Percentiles rank a stretch among this genome's conserved stretches.
These are phyloP conservation scores for Aspergillus sp. DNA, from an alignment of 2,329 filamentous ascomycete genomes.

Conservation along the genomic window DNA sequence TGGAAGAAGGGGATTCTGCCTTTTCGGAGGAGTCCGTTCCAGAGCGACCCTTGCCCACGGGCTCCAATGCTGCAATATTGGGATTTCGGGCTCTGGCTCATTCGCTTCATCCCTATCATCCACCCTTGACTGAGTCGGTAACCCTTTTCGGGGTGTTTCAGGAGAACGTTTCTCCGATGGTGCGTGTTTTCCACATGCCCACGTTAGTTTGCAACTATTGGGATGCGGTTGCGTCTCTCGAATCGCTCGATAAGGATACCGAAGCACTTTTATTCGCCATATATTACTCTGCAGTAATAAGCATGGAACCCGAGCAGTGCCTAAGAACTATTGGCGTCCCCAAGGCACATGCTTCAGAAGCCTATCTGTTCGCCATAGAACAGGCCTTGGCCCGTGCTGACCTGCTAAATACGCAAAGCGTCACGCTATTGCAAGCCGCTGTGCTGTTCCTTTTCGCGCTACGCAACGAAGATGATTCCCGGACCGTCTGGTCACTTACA, in stretches of 20 bases:
- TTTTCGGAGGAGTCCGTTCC: conserved; percentile 47
- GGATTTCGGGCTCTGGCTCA: conserved; percentile 56
- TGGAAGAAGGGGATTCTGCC: conserved; percentile 38
- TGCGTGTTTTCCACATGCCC: conserved; percentile 58
- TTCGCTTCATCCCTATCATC: conserved; percentile 56
- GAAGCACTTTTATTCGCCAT: conserved; percentile 61
- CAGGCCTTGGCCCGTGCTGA: conserved; percentile 61
- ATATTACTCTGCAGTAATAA: conserved; percentile 59
- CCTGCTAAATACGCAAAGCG: conserved; percentile 59
- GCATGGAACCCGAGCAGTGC: conserved; percentile 52
- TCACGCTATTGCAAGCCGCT: conserved; percentile 59
- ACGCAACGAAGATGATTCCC: conserved; percentile 27
- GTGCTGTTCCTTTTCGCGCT: conserved; percentile 58
- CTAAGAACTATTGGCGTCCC: conserved; percentile 47
- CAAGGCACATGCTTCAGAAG: conserved; percentile 47
- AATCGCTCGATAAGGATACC: conserved; percentile 50
- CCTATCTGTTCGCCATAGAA: conserved; percentile 60
- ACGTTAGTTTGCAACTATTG: conserved; percentile 50
- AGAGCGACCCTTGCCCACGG: conserved; percentile 52
- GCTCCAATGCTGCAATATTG: conserved; percentile 36
- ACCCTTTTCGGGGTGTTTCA: conserved; percentile 21
- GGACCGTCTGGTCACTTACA: conserved; percentile 32
- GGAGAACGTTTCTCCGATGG: conserved; percentile 51
- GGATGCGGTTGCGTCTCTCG: conserved; percentile 48
- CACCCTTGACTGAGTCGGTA: conserved; percentile 28